phyloP scores from a whole-genome alignment of 495 filamentous ascomycete species.

The Aspergillus sclerotiicarbonarius region DNA sequence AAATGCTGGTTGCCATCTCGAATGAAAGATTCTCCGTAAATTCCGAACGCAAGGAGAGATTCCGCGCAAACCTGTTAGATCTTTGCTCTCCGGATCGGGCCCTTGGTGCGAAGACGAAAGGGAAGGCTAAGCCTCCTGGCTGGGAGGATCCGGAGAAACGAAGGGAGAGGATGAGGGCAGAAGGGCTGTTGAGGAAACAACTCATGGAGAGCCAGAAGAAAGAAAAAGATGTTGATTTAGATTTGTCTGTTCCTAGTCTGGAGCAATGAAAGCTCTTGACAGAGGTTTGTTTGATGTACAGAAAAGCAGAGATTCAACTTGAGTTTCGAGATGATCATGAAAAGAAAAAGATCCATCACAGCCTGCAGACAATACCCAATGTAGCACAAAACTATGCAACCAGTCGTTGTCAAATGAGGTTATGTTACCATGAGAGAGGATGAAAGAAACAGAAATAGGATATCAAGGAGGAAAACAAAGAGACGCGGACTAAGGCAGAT shows the following conservation, averaged over 20 bases:
- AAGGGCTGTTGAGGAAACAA: slow-evolving; percentile 53
- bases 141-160: slow-evolving; percentile 61
- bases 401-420: neutral
- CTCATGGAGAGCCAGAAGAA: slow-evolving; percentile 26
- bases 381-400: neutral
- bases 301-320: neutral
- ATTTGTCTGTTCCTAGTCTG: neutral
- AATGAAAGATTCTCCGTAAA: slow-evolving; percentile 80
- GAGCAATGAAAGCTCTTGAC: neutral
- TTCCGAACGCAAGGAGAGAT: slow-evolving; percentile 62
- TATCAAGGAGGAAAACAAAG: neutral
- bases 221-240: slow-evolving; percentile 1
- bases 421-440: neutral
- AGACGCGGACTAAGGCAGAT: slow-evolving; percentile 4
- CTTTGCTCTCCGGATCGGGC: slow-evolving; percentile 17
- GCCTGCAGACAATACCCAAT: neutral
- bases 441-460: neutral
- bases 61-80: slow-evolving; percentile 35
- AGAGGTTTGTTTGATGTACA: neutral
- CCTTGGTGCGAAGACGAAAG: slow-evolving; percentile 20
- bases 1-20: slow-evolving; percentile 61
- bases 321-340: neutral
- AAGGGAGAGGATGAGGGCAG: slow-evolving; percentile 58
- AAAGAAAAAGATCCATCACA: neutral
- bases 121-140: slow-evolving; percentile 21